A percentile compares a stretch with the other conserved stretches of the same genome.
These are phyloP conservation scores for Eruca vesicaria DNA, from an alignment of 441 rosid genomes.

Conservation along the genomic window DNA sequence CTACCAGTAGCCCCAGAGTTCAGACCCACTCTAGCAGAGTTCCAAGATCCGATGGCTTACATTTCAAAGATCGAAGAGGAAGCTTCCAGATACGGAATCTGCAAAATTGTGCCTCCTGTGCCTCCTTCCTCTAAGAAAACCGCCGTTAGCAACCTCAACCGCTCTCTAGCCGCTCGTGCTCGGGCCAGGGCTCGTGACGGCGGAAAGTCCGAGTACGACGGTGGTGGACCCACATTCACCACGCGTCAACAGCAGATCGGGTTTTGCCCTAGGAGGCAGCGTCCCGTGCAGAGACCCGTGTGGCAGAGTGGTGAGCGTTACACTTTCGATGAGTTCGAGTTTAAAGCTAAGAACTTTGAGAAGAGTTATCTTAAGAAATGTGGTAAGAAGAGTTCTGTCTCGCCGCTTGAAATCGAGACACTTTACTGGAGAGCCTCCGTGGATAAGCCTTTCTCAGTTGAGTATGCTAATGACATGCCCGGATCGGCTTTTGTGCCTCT, in stretches of 20 bases:
- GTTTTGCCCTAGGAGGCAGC: conserved; percentile 84
- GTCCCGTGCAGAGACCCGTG: conserved; percentile 86
- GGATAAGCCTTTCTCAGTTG: conserved; percentile 91
- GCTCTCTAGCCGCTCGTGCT: conserved; percentile 67
- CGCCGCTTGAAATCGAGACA: conserved; percentile 86
- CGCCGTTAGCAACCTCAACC: conserved; percentile 71
- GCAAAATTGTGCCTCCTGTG: conserved; percentile 95
- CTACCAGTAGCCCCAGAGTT: conserved; percentile 93
- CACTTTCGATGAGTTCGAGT: conserved; percentile 82
- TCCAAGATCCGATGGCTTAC: conserved; percentile 99
- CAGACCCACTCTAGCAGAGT: conserved; percentile 81
- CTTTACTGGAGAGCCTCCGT: conserved; percentile 94
- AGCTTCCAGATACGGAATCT: conserved; percentile 92
- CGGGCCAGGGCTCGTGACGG: conserved; percentile 34
- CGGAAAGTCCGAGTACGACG: conserved; percentile 34
- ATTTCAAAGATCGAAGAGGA: conserved; percentile 97
- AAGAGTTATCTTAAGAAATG: conserved; percentile 62
- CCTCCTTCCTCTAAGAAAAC: conserved; percentile 71
- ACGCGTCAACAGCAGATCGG: conserved; percentile 99
- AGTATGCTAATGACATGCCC: conserved; percentile 98
- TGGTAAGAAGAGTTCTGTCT: conserved; percentile 53
- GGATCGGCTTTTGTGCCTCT: conserved; percentile 83
- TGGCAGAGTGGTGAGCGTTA: conserved; percentile 98
- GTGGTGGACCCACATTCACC: conserved; percentile 80
- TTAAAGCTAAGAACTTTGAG: conserved; percentile 85